Evolutionary conservation across 352 stramenopile species (phyloP), one percentile per base, ranked within the genome.

Genomic region (Phytophthora foliorum): DNA sequence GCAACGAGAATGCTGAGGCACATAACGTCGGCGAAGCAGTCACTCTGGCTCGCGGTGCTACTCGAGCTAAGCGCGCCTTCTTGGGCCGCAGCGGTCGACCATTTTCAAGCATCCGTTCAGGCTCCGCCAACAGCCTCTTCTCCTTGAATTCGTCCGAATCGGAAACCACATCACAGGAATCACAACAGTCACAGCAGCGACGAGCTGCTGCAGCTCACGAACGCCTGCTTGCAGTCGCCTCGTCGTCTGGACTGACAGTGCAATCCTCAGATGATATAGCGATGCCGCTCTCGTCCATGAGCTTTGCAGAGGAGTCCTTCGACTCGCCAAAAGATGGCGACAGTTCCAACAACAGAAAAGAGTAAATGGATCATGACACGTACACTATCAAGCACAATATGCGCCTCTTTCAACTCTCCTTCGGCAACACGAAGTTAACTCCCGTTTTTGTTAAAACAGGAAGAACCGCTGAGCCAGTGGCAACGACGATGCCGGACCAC

Each of bases 391-490:
- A 57, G 39, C 27, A 52, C 45, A 64, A 36, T 11, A 21, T 16
- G 54, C 22, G n/a, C 9, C 13, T 49, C 32, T 16, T 57, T 57
- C 32, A 38, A 58, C 31, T 63, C 27, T 17, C 17, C 36, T 8
- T 13, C 9, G 32, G 32, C 34, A 41, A n/a, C 34, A 41, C 11
- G 34, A 41, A n/a, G 6, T 6, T 13, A 5, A 22, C n/a, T 45
- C 39, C 4, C 7, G n/a, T 24, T 22, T 21, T 11, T 22, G 13
- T 63, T 93, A 99, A 75, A 98, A 98, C 38, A 99, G 82, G 76
- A 98, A 98, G 80, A 92, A 98, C 48, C 86, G 85, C 69, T 98
- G 94, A 10, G 95, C 83, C n/a, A 99, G 80, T 29, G 96, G 89
- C 55, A 98, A 66, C 63, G 84, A 88, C 13, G 81, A 71, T 4